A percentile compares a stretch with the other conserved stretches of the same genome.
These are phyloP conservation scores for Saccharomycopsis vini DNA, from an alignment of 805 yeast genomes.

Conservation along the genomic window DNA sequence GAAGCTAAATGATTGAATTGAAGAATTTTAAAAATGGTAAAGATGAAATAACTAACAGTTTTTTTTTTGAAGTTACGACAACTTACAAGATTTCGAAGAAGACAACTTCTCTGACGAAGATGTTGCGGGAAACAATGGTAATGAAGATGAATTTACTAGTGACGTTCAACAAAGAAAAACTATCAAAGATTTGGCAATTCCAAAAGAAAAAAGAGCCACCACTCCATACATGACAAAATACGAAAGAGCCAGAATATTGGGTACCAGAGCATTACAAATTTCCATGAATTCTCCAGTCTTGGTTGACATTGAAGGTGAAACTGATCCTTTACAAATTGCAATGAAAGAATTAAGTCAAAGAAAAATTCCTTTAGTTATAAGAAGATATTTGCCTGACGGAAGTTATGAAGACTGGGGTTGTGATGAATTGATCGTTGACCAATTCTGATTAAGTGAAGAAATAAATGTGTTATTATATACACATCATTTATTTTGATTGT, in stretches of 20 bases:
- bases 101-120: conserved; percentile 76
- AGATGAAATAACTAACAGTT: conserved; percentile 49
- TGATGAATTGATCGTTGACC: conserved; percentile 88
- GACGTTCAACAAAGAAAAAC: conserved; percentile 47
- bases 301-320: conserved; percentile 97
- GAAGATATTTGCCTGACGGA: conserved; percentile 96
- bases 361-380: conserved; percentile 88
- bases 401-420: conserved; percentile 98
- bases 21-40: neutral
- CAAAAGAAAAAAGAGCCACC: conserved; percentile 81
- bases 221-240: conserved; percentile 99
- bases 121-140: conserved; percentile 28
- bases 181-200: conserved; percentile 73
- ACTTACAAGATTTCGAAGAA: conserved; percentile 75
- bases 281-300: conserved; percentile 98
- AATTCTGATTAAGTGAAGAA: no score
- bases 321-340: conserved; percentile 96
- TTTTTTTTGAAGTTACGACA: no score
- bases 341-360: conserved; percentile 93
- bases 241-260: conserved; percentile 95
- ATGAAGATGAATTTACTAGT: conserved; percentile 27
- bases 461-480: no score
- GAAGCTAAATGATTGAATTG: conserved; percentile 1
- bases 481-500: no score
- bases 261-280: conserved; percentile 95